phyloP scores from a whole-genome alignment of 2,329 filamentous ascomycete genomes.

The Rutstroemia sp. region DNA sequence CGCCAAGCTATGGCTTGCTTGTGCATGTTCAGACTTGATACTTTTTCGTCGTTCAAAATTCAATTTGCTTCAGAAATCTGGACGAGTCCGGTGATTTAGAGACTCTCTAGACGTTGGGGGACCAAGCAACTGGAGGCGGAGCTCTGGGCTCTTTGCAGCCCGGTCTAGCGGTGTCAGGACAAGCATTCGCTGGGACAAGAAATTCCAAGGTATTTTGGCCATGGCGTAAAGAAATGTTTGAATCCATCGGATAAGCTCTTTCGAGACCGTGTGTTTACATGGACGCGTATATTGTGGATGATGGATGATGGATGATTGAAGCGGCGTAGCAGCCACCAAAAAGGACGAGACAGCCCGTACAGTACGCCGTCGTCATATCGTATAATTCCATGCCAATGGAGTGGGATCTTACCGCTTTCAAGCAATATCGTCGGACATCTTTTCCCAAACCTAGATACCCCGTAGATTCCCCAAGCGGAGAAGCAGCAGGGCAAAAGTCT shows the following conservation, averaged over 20 bases:
- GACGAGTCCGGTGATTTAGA: no score
- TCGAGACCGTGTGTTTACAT: background rate
- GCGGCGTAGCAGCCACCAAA: no score
- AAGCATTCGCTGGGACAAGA: background rate
- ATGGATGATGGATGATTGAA: no score
- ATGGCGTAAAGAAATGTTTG: background rate
- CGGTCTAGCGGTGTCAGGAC: background rate
- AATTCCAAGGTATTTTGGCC: background rate
- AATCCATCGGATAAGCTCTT: background rate
- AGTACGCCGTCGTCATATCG: background rate
- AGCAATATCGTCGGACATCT: background rate
- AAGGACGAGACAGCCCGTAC: no score
- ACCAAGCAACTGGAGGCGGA: no score
- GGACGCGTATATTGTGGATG: no score
- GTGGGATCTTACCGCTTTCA: background rate
- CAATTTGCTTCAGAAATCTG: no score
- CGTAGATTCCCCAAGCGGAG: constrained; percentile 2
- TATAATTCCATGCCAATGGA: background rate
- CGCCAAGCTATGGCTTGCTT: no score
- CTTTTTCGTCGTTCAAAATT: no score
- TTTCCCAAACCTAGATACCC: background rate
- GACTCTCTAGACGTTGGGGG: no score
- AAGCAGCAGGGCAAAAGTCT: background rate
- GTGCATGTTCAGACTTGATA: no score
- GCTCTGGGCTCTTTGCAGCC: background rate